Base-by-base conservation (phyloP, 2,329 filamentous ascomycete species). In the Stachybotrys elegans region DNA sequence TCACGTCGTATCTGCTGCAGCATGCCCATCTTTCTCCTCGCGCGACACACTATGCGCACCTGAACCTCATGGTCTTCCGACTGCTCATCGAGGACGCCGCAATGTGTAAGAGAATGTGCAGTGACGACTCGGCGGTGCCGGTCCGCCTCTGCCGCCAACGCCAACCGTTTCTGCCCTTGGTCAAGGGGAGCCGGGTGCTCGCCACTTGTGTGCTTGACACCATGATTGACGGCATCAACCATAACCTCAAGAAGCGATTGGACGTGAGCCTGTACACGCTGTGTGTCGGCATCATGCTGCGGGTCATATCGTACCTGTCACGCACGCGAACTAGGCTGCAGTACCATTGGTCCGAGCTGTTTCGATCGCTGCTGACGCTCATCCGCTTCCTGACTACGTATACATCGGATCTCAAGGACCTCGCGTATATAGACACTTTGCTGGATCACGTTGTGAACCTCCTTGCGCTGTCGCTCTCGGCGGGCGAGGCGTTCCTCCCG, bases 341-440 rank as follows among this genome's bases (percentile, higher is more conserved):
- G 14, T 96, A 96, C 62, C 93, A 98, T 67, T 98, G 93, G 93
- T 83, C 89, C 1, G 91, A 97, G 57, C 78, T 98, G 22, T 98
- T 95, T 81, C 84, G 91, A 41, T 88, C 88, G 2, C 73, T 98
- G 4, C 77, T 97, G 11, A 86, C 88, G 5, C 83, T 98, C 19
- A 82, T 95, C 51, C 86, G 89, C 35, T 98, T 98, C 69, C 74
- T 97, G 36, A 89, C 86, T 3, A 91, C 86, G 21, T 98, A 98
- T 60, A 80, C 84, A 4, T 69, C 80, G 6, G 91, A 96, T 55
- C 71, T 98, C 22, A 82, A 83, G 52, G 72, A 72, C 27, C 70
- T 88, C 34, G 69, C 79, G 3, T 79, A 84, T 48, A 84, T 91
- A n/a, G 76, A 84, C 35, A 79, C 78, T 11, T 75, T 97, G 21